phyloP scores from a whole-genome alignment of 371 early-diverging fungal species.

The Zopfochytrium polystomum region DNA sequence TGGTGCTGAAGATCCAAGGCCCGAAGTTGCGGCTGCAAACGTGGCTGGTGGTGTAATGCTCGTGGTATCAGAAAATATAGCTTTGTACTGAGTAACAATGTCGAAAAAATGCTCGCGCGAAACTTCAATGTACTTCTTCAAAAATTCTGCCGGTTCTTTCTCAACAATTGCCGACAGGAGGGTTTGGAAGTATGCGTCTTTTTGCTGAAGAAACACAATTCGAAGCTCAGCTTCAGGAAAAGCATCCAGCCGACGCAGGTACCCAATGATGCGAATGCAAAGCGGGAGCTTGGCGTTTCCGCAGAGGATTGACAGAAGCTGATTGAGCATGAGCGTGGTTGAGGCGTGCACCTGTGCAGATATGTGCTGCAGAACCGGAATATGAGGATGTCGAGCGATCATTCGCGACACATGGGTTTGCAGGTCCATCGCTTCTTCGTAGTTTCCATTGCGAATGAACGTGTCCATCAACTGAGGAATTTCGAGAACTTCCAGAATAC shows the following conservation, averaged over 20 bases:
- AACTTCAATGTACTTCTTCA: constrained; percentile 72
- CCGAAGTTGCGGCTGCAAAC: neutral
- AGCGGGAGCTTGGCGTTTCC: constrained; percentile 76
- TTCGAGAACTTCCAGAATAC: constrained; percentile 46
- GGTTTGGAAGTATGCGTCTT: constrained; percentile 60
- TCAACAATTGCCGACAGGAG: constrained; percentile 38
- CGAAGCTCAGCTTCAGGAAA: constrained; percentile 70
- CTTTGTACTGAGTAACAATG: constrained; percentile 75
- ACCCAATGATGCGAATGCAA: constrained; percentile 74
- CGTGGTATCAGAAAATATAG: constrained; percentile 66
- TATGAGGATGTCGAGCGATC: constrained; percentile 54
- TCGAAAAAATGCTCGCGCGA: constrained; percentile 76
- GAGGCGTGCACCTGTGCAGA: constrained; percentile 60
- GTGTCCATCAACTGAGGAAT: constrained; percentile 81
- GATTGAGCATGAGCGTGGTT: constrained; percentile 66
- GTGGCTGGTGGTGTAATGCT: neutral
- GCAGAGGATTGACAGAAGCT: constrained; percentile 64
- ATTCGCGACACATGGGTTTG: constrained; percentile 70
- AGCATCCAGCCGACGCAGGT: constrained; percentile 71
- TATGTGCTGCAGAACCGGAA: constrained; percentile 52
- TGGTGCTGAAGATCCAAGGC: too few species aligned
- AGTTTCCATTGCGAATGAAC: constrained; percentile 76
- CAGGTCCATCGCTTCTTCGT: constrained; percentile 81
- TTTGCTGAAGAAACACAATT: constrained; percentile 70
- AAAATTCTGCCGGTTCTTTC: constrained; percentile 59